Percentiles rank a stretch among this genome's conserved stretches.
Conservation (phyloP, 1,284 basidiomycete species). For the Volvariella surrecta region DNA sequence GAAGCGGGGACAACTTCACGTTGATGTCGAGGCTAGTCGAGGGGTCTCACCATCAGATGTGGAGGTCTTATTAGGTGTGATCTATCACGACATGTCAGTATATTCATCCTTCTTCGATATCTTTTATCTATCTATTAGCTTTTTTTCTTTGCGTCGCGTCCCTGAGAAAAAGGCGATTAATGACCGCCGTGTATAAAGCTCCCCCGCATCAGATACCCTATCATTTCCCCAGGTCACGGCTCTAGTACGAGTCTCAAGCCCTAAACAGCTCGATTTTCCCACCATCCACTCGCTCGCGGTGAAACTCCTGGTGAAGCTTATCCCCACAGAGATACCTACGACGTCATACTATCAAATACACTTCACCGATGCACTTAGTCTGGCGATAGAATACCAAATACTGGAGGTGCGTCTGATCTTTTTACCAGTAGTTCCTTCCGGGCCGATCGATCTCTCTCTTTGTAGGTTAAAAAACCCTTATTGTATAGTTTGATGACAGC, state of each 20-base stretch:
- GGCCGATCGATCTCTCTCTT: background rate
- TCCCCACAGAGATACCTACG: conserved; percentile 28
- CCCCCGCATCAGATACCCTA: conserved; percentile 16
- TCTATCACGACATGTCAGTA: conserved; percentile 60
- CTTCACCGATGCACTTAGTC: conserved; percentile 39
- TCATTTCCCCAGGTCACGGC: conserved; percentile 37
- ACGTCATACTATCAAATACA: conserved; percentile 28
- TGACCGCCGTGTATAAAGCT: background rate
- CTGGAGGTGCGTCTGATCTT: conserved; percentile 23
- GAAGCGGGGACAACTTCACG: conserved; percentile 4
- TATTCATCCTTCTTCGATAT: background rate
- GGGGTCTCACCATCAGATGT: conserved; percentile 37
- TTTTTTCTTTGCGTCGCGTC: background rate
- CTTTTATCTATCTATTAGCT: background rate
- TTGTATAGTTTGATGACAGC: conserved; percentile 53
- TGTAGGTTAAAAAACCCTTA: conserved; percentile 50
- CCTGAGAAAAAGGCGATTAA: background rate
- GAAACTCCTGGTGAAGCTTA: conserved; percentile 31
- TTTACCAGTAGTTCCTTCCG: conserved; percentile 15
- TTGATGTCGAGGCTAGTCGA: conserved; percentile 25
- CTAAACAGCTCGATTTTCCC: conserved; percentile 46
- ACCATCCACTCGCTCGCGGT: conserved; percentile 35
- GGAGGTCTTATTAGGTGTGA: conserved; percentile 43
- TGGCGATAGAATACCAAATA: conserved; percentile 38
- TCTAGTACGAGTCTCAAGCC: conserved; percentile 45